Conservation (phyloP, 345 rosid species). For the Triadica sebifera region DNA sequence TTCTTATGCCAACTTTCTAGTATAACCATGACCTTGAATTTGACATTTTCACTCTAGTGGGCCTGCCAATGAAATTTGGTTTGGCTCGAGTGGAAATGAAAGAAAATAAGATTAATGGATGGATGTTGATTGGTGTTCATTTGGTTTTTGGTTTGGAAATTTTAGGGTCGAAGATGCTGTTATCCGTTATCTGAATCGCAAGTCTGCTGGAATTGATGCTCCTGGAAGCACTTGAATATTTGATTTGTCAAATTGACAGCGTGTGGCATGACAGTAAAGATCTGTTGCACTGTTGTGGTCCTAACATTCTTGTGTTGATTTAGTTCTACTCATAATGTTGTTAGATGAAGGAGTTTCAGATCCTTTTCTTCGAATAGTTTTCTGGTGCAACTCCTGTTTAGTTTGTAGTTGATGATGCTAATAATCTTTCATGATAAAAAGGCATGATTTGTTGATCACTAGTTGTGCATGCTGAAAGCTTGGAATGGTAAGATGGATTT, state of each 20-base stretch:
- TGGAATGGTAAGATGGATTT: background rate
- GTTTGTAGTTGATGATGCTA: slow-evolving; percentile 7
- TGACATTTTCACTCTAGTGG: background rate
- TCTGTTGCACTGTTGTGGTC: slow-evolving; percentile 1
- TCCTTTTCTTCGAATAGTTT: background rate
- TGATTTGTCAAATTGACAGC: slow-evolving; percentile 5
- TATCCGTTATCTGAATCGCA: slow-evolving; percentile 55
- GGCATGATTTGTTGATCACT: slow-evolving; percentile 1
- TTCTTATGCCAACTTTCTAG: background rate
- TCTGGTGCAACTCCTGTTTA: slow-evolving; percentile 5
- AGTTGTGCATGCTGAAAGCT: background rate
- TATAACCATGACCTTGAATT: background rate
- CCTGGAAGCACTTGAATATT: slow-evolving; percentile 35
- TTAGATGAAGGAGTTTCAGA: slow-evolving; percentile 9
- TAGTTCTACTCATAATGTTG: slow-evolving; percentile 2
- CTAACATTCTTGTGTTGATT: background rate
- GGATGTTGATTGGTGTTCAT: background rate
- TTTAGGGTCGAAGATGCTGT: slow-evolving; percentile 58
- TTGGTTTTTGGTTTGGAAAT: background rate
- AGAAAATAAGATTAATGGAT: background rate
- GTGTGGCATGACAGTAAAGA: background rate
- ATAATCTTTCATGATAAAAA: slow-evolving; percentile 1
- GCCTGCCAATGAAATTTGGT: background rate
- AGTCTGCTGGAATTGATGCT: slow-evolving; percentile 41
- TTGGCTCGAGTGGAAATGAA: background rate